These are phyloP conservation scores for Amanita polypyramis DNA, from an alignment of 768 basidiomycete species.

Conservation along the genomic window DNA sequence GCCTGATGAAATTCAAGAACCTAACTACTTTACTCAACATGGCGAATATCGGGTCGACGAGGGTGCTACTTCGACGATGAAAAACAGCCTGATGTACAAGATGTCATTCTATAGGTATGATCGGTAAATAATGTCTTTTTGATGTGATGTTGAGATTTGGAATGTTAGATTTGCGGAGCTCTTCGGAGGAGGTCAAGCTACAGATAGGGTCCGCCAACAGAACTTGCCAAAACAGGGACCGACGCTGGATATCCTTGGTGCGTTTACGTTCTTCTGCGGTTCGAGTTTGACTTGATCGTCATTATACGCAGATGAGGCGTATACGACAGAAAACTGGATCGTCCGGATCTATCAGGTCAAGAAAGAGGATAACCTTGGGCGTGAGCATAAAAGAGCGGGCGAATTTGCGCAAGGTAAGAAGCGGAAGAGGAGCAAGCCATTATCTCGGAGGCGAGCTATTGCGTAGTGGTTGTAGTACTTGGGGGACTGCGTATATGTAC, in stretches of 20 bases:
- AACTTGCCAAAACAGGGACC: slow-evolving; percentile 66
- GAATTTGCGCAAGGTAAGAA: slow-evolving; percentile 84
- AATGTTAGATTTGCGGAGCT: slow-evolving; percentile 68
- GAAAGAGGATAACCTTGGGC: slow-evolving; percentile 84
- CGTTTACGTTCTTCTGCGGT: slow-evolving; percentile 17
- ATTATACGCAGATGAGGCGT: slow-evolving; percentile 91
- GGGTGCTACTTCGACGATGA: slow-evolving; percentile 78
- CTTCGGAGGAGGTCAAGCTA: slow-evolving; percentile 60
- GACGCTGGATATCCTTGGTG: slow-evolving; percentile 81
- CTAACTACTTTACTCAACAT: slow-evolving; percentile 82
- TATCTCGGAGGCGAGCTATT: background rate
- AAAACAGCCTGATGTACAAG: slow-evolving; percentile 97
- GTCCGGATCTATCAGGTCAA: slow-evolving; percentile 95
- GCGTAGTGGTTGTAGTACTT: background rate
- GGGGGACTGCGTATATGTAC: background rate
- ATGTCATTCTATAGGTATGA: slow-evolving; percentile 88
- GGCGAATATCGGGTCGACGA: slow-evolving; percentile 95
- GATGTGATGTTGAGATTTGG: background rate
- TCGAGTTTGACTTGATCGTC: slow-evolving; percentile 1
- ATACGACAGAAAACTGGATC: slow-evolving; percentile 99
- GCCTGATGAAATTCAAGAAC: slow-evolving; percentile 97
- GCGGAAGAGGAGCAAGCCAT: slow-evolving; percentile 71
- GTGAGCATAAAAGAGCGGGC: slow-evolving; percentile 82
- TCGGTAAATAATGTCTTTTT: background rate
- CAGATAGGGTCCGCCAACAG: slow-evolving; percentile 88